Evolutionary conservation across 345 rosid species (phyloP).

Genomic region (Lepidium aucheri): DNA sequence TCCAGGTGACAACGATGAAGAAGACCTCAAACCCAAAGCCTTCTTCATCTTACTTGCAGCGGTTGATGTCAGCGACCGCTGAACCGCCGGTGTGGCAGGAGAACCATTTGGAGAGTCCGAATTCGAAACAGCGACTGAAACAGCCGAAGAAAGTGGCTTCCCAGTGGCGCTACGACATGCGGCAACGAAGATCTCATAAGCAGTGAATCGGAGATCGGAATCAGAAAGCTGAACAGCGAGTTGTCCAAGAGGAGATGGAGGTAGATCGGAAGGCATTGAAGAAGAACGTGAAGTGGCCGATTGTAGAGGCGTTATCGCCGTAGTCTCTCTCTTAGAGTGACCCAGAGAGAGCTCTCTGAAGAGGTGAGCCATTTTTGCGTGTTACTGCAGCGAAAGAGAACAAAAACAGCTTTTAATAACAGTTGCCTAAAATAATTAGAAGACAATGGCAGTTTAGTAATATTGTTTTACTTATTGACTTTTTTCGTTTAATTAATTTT

Average conservation of each 20-base stretch:
- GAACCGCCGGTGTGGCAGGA: conserved; percentile 50
- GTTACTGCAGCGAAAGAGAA: conserved; percentile 10
- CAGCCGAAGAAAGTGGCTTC: conserved; percentile 45
- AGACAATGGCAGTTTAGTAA: not conserved
- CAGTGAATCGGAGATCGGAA: conserved; percentile 71
- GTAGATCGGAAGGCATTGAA: conserved; percentile 47
- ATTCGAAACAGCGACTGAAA: conserved; percentile 23
- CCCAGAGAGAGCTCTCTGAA: conserved; percentile 92
- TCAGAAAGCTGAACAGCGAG: conserved; percentile 62
- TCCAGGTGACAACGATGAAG: conserved; percentile 46
- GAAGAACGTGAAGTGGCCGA: conserved; percentile 7
- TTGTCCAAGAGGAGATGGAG: conserved; percentile 64
- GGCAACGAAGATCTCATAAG: conserved; percentile 93
- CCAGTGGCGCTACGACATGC: conserved; percentile 76
- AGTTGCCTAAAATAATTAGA: not conserved
- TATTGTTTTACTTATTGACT: not conserved
- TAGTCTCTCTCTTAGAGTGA: conserved; percentile 69
- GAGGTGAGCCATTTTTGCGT: conserved; percentile 70
- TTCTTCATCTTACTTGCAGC: conserved; percentile 97
- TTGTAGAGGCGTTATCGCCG: conserved; percentile 30
- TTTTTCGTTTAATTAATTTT: too few species aligned
- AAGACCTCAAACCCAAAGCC: conserved; percentile 72
- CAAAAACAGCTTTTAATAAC: not conserved
- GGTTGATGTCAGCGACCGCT: conserved; percentile 80
- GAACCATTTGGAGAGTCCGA: conserved; percentile 42